Percentiles rank a stretch among this genome's conserved stretches.
Evolutionary conservation across 2,329 filamentous ascomycete genomes (phyloP).

Genomic region (Colletotrichum falcatum): DNA sequence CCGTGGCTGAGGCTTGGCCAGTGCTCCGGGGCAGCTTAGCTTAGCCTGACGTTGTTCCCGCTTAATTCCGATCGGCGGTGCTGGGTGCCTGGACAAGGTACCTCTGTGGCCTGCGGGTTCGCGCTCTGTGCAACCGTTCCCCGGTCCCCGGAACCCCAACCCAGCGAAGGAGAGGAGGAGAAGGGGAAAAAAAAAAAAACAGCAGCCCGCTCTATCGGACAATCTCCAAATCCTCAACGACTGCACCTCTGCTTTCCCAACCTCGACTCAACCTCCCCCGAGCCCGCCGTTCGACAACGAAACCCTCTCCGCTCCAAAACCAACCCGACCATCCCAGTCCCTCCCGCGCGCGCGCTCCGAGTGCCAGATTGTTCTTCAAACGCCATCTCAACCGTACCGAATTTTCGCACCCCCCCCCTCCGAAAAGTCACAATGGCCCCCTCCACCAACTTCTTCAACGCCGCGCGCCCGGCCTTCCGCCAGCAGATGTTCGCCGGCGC

Average conservation of each 20-base stretch:
- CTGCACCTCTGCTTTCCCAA: slow-evolving; percentile 25
- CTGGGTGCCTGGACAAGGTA: too few relatives aligned
- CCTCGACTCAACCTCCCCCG: slow-evolving; percentile 34
- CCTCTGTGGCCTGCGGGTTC: background rate
- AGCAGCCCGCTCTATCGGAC: slow-evolving; percentile 36
- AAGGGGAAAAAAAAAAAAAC: slow-evolving; percentile 25
- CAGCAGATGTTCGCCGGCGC: slow-evolving; percentile 63
- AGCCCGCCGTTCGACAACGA: slow-evolving; percentile 4
- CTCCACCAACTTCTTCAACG: slow-evolving; percentile 64
- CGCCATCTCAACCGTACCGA: background rate
- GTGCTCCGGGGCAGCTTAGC: background rate
- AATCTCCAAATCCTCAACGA: slow-evolving; percentile 36
- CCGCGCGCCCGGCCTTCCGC: slow-evolving; percentile 67
- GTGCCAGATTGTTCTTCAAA: background rate
- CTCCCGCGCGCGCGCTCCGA: background rate
- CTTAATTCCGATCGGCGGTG: slow-evolving; percentile 33
- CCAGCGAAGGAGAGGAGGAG: background rate
- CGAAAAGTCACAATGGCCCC: slow-evolving; percentile 54
- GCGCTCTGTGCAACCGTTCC: slow-evolving; percentile 21
- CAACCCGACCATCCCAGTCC: background rate
- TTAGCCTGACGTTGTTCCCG: slow-evolving; percentile 33
- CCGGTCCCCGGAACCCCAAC: slow-evolving; percentile 2
- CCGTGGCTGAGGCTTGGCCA: background rate
- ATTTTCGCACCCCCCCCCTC: too few relatives aligned
- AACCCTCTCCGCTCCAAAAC: slow-evolving; percentile 31